Base-by-base conservation (phyloP, 2,329 filamentous ascomycete genomes). In the Eurotiales sp. region DNA sequence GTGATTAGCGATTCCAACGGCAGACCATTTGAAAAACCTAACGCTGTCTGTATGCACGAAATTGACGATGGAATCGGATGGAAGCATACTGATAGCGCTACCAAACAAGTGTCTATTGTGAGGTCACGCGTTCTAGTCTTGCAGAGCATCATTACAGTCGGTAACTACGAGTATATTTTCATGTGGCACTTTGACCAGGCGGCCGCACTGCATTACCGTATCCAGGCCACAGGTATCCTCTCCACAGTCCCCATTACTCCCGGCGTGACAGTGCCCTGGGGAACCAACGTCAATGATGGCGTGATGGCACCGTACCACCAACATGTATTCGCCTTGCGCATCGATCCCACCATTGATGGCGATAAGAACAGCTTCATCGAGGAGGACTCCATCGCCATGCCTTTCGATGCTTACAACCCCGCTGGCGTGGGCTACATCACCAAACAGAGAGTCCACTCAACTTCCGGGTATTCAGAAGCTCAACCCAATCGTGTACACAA, bases 131-230 rank as follows among this genome's bases (percentile, higher is more conserved):
- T 85, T 57, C 74, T 87, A 2, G 82, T 87, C 0, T 65, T 87
- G 2, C 84, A 87, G 58, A 84, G 80, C 61, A 83, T 87, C 65
- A 81, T 84, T 56, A 87, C 84, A 0, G 76, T 87, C 2, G 81
- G 81, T 17, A 87, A 88, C 68, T 87, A 88, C 70, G 84, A 87
- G 61, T 87, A 87, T 61, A 77, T 86, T 36, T 80, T 87, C 52
- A 77, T 79, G 2, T 86, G 78, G 66, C 79, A 82, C 55, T 81
- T 88, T 54, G 80, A 85, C 60, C 83, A 83, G 40, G 76, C 80
- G 0, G 85, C 80, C 7, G 81, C 78, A 8, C 76, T 87, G 57
- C 75, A 74, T 0, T 70, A 84, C 51, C 84, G 87, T 63, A 78
- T 77, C 0, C 76, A 83, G 1, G 84, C 84, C 0, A 87, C 84